Base-by-base conservation (phyloP, 371 early-diverging fungal species). In the Mucor racemosus region DNA sequence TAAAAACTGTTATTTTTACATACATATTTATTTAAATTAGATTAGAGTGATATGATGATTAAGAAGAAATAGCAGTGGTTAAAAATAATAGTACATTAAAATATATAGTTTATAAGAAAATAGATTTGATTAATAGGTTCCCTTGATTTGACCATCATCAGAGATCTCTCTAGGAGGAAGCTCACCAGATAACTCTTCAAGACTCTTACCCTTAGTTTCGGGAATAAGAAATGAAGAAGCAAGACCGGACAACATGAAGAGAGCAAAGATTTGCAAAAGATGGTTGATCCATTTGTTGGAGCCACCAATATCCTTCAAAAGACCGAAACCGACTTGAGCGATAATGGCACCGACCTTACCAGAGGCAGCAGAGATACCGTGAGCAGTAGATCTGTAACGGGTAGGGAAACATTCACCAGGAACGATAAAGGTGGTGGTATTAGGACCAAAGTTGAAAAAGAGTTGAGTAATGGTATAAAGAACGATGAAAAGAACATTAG, bases 321-420 rank as follows among this genome's bases (percentile, higher is more conserved):
- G 86, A 66, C 88, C 86, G 67, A 92, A 92, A 34, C 90, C 91
- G 34, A 91, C 85, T 66, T 90, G 87, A 33, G 92, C 91, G 62
- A 92, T 62, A 59, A 95, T 92, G 46, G 96, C 94, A 41, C 95
- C 95, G 26, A 91, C 61, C 78, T 96, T 96, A 50, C 95, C 95
- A 60, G 85, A 77, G 33, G 94, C 95, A 26, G 95, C 95, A 54
- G 94, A 92, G 75, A 95, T 92, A 76, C 96, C 96, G 73, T 95
- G 95, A 57, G 91, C 89, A 8, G 94, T 91, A 0, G 94, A 90
- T 36, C 94, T 85, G 80, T 89, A 91, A 36, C 92, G 90, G 35
- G 96, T 95, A 14, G 96, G 95, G 85, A 91, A 95, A 57, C 87
- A 84, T 81, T 96, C 96, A 67, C 92, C 90, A 59, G 96, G 94